Conservation (phyloP, 257 asterid species). For the Solanum chilense region DNA sequence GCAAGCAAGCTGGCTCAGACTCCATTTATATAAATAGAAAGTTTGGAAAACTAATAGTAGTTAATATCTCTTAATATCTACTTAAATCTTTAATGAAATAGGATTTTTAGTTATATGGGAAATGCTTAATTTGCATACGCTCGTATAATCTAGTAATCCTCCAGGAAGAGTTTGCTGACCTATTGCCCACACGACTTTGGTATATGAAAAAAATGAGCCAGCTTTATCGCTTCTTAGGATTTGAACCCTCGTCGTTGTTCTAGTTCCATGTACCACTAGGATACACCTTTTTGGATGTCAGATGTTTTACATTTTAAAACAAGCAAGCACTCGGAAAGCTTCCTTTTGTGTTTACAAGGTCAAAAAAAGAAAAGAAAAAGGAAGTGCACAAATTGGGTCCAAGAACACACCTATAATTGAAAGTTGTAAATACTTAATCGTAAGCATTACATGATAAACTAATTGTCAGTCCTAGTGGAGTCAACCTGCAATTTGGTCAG, state of each 20-base stretch:
- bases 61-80: neutral
- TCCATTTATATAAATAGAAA: neutral
- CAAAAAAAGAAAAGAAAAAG: too few relatives aligned
- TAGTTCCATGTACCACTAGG: neutral
- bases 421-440: neutral
- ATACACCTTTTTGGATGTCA: neutral
- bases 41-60: neutral
- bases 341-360: neutral
- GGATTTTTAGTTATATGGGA: neutral
- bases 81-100: neutral
- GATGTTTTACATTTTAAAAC: neutral
- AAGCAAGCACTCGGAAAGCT: neutral
- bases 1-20: neutral
- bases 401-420: neutral
- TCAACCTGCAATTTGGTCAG: neutral
- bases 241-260: neutral
- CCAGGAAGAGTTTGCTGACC: neutral
- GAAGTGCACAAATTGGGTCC: neutral
- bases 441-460: neutral
- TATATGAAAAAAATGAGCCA: neutral
- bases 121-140: neutral
- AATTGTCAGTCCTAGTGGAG: neutral
- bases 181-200: neutral
- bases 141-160: neutral
- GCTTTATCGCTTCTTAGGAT: neutral